Percentiles rank a stretch among this genome's conserved stretches.
phyloP scores from a whole-genome alignment of 768 basidiomycete genomes.

The Cystofilobasidium bisporidii region DNA sequence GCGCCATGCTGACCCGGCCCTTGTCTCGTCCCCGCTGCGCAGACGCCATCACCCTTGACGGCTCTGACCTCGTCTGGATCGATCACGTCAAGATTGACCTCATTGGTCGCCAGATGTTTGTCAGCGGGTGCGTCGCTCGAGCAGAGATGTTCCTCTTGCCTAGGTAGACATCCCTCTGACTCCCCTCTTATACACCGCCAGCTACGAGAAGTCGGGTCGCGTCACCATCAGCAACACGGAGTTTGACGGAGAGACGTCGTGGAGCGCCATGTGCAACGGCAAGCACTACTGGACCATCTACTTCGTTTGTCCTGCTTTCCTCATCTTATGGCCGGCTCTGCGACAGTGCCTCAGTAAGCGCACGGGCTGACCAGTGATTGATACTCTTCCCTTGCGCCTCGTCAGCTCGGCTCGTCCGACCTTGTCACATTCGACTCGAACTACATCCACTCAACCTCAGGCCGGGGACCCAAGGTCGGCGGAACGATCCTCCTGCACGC shows the following conservation, averaged over 20 bases:
- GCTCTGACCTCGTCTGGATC: conserved; percentile 1
- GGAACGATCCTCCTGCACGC: background rate
- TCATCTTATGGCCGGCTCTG: too few relatives aligned
- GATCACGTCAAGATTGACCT: background rate
- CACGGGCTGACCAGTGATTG: too few relatives aligned
- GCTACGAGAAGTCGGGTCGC: too few relatives aligned
- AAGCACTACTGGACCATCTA: background rate
- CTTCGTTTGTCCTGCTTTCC: background rate
- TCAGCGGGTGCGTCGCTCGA: background rate
- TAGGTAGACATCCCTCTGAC: too few relatives aligned
- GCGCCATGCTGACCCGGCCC: too few relatives aligned
- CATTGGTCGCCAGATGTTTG: background rate
- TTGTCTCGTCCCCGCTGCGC: too few relatives aligned
- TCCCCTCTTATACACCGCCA: too few relatives aligned
- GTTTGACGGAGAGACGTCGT: background rate
- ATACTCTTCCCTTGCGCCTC: background rate
- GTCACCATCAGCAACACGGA: conserved; percentile 2
- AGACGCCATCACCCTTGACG: conserved; percentile 1
- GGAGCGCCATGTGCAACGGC: background rate
- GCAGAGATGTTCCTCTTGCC: too few relatives aligned
- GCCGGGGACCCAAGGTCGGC: background rate
- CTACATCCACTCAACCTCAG: background rate
- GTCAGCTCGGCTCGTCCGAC: background rate
- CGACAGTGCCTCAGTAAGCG: too few relatives aligned
- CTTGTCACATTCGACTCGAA: background rate